Evolutionary conservation across 176 grass and related monocot genomes (phyloP).

Genomic region (Thalia dealbata): DNA sequence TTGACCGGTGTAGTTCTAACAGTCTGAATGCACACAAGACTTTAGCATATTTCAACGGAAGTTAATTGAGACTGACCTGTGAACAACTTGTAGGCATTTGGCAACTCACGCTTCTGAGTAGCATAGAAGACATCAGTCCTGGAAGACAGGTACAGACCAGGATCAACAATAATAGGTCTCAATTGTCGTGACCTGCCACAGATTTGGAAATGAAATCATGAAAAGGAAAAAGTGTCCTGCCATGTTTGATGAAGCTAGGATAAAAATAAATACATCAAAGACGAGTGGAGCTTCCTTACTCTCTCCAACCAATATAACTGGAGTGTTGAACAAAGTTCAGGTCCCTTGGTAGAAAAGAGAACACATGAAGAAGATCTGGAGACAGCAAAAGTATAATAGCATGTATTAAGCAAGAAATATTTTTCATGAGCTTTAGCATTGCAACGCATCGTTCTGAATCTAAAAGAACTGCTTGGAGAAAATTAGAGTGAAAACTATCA

Average conservation of each 20-base stretch:
- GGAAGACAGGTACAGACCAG: slow-evolving; percentile 76
- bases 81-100: slow-evolving; percentile 72
- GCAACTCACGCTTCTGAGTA: slow-evolving; percentile 81
- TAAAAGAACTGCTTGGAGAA: background rate
- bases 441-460: too few species aligned
- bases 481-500: background rate
- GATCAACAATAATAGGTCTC: slow-evolving; percentile 83
- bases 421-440: background rate
- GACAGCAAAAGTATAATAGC: slow-evolving; percentile 16
- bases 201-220: slow-evolving; percentile 20
- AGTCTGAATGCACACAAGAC: background rate
- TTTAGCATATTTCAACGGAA: background rate
- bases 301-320: slow-evolving; percentile 86
- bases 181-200: slow-evolving; percentile 54
- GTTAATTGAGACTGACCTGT: slow-evolving; percentile 32
- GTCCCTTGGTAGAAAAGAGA: slow-evolving; percentile 78
- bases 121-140: slow-evolving; percentile 79
- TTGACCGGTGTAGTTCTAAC: background rate
- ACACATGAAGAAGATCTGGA: slow-evolving; percentile 91
- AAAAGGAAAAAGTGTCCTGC: slow-evolving; percentile 1
- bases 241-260: slow-evolving; percentile 4
- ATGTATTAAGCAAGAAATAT: background rate
- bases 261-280: slow-evolving; percentile 2
- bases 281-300: slow-evolving; percentile 45
- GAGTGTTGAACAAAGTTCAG: slow-evolving; percentile 93